These are phyloP conservation scores for Lavandula angustifolia DNA, from an alignment of 257 asterid species.

Conservation along the genomic window DNA sequence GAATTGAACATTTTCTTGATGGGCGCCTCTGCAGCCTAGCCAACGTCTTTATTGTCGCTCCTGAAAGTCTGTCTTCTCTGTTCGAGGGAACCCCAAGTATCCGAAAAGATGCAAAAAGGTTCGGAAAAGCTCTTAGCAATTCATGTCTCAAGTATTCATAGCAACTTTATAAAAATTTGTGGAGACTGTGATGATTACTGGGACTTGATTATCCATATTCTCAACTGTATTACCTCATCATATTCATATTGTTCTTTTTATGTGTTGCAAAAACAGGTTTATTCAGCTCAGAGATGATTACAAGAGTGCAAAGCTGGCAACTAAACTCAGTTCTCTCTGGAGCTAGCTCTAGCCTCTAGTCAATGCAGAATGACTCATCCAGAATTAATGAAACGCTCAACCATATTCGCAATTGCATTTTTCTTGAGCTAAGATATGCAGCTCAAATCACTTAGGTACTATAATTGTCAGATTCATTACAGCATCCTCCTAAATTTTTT, in stretches of 20 bases:
- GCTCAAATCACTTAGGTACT: too few relatives aligned
- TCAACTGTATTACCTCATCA: background rate
- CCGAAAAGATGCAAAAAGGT: slow-evolving; percentile 92
- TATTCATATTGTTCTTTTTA: background rate
- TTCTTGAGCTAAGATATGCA: too few relatives aligned
- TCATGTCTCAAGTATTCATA: too few relatives aligned
- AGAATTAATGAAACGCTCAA: too few relatives aligned
- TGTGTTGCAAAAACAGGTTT: slow-evolving; percentile 53
- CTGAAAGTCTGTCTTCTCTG: slow-evolving; percentile 85
- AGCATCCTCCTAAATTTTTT: too few relatives aligned
- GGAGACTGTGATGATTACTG: too few relatives aligned
- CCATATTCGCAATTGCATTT: too few relatives aligned
- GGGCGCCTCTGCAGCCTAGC: slow-evolving; percentile 54
- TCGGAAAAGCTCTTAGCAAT: too few relatives aligned
- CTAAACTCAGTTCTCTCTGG: slow-evolving; percentile 64
- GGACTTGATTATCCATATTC: background rate
- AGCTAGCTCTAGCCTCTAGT: background rate
- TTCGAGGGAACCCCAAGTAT: slow-evolving; percentile 97
- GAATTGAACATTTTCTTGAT: slow-evolving; percentile 5
- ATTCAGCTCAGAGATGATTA: slow-evolving; percentile 83
- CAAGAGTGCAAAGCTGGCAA: slow-evolving; percentile 83
- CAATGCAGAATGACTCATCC: background rate
- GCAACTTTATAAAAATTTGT: too few relatives aligned
- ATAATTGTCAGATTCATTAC: too few relatives aligned
- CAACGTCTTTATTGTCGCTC: slow-evolving; percentile 78